Base-by-base conservation (phyloP, 805 yeast genomes). In the Ascoidea asiatica region DNA sequence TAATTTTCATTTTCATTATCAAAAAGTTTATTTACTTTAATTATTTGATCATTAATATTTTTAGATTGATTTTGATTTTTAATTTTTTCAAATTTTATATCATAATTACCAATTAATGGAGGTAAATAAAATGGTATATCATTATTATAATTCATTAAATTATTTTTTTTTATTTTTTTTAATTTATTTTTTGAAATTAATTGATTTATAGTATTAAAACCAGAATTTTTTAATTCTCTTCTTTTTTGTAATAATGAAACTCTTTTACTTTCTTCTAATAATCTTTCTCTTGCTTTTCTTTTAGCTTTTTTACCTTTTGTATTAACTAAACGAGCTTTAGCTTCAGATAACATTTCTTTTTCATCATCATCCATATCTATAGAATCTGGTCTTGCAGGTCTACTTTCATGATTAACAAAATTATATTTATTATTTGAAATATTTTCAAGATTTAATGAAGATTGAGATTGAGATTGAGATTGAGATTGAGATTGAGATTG, bases 221-320 rank as follows among this genome's bases (percentile, higher is more conserved):
- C 95, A 1, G 92, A 89, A 41, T 79, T 81, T 54, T 86, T 83
- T 57, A 86, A 64, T 50, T 84, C 94, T 51, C 95, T 66, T 51
- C 95, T 67, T 51, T 80, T 82, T 52, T 88, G 95, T 11, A 90
- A 56, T 46, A 79, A 63, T 0, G 95, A 84, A 19, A 87, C 68
- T 29, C 94, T 63, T 52, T 77, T 72, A 47, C 86, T 82, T 55
- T 88, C 95, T 42, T 79, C 84, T 40, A 87, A 63, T 73, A 84
- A 71, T 43, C 92, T 66, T 57, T 90, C 97, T 46, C 97, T 67
- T 2, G 81, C 85, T 56, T 89, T 87, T 47, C 97, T 64, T 47
- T 89, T 85, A 0, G 97, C 96, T 60, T 90, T 90, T 52, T 89
- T 88, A 48, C 97, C 98, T 58, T 83, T 87, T 0, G 97, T 88